These are phyloP conservation scores for Aspergillus fijiensis DNA, from an alignment of 2,329 filamentous ascomycete genomes.

Conservation along the genomic window DNA sequence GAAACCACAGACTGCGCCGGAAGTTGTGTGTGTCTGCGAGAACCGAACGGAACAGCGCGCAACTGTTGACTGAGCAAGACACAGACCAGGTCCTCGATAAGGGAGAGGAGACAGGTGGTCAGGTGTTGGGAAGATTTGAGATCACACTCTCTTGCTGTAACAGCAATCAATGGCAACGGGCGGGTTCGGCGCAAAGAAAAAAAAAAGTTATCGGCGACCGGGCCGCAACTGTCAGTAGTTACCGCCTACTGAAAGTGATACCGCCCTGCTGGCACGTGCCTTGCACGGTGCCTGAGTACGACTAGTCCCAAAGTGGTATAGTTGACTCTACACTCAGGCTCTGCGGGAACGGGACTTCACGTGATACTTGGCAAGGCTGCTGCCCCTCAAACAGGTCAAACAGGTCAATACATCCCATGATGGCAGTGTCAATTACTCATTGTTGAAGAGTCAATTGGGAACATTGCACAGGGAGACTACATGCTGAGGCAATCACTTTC, in stretches of 20 bases:
- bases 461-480: background rate
- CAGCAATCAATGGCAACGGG: background rate
- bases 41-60: background rate
- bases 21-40: background rate
- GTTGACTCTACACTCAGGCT: background rate
- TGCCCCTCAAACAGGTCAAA: background rate
- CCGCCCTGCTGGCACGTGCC: conserved; percentile 16
- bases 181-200: conserved; percentile 14
- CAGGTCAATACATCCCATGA: too few species aligned
- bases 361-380: background rate
- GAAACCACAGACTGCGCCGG: background rate
- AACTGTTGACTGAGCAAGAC: background rate
- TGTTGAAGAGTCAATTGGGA: too few species aligned
- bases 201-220: conserved; percentile 29
- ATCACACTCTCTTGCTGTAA: background rate
- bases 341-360: background rate
- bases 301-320: background rate
- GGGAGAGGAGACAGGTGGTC: conserved; percentile 1
- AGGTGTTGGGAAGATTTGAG: background rate
- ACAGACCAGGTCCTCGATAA: conserved; percentile 6
- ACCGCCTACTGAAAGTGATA: conserved; percentile 19
- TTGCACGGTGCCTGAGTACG: conserved; percentile 4
- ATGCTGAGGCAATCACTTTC: background rate
- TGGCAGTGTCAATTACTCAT: too few species aligned
- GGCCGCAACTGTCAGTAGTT: conserved; percentile 21